Percentiles rank a stretch among this genome's conserved stretches.
These are phyloP conservation scores for Fusarium sp. DNA, from an alignment of 2,329 filamentous ascomycete species.

Conservation along the genomic window DNA sequence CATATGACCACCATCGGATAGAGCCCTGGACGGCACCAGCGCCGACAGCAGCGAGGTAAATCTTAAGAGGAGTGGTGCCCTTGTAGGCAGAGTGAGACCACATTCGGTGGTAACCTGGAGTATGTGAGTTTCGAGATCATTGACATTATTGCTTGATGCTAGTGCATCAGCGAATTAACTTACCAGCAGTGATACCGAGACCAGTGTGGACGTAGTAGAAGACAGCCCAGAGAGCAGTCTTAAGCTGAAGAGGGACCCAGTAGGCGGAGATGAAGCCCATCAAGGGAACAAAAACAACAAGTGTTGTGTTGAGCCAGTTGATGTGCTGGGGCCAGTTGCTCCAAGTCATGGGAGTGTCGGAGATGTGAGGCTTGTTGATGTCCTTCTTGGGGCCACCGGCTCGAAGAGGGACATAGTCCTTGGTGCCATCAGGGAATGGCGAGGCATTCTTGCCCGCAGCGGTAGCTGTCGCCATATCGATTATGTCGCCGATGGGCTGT, in stretches of 20 bases:
- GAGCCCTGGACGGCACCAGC: constrained; percentile 88
- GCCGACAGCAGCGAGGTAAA: constrained; percentile 84
- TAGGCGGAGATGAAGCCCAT: constrained; percentile 78
- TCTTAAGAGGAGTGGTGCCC: constrained; percentile 78
- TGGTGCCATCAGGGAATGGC: constrained; percentile 65
- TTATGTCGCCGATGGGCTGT: constrained; percentile 11
- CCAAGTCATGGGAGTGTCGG: constrained; percentile 82
- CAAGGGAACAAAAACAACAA: constrained; percentile 83
- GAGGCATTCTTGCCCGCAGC: constrained; percentile 53
- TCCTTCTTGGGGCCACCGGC: constrained; percentile 34
- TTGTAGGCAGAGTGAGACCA: constrained; percentile 91
- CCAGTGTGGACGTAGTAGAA: constrained; percentile 87
- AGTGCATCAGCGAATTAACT: constrained; percentile 43
- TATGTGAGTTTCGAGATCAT: constrained; percentile 13
- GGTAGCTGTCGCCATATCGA: constrained; percentile 55
- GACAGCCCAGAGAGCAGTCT: constrained; percentile 80
- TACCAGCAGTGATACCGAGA: constrained; percentile 82
- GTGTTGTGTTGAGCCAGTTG: constrained; percentile 89
- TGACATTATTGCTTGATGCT: neutral
- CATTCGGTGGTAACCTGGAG: constrained; percentile 69
- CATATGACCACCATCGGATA: constrained; percentile 89
- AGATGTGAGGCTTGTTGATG: constrained; percentile 72
- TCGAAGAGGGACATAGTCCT: constrained; percentile 66
- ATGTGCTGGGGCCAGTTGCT: constrained; percentile 92
- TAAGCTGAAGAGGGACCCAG: constrained; percentile 79